Conservation (phyloP, 139 green algal genomes). For the Chara braunii region DNA sequence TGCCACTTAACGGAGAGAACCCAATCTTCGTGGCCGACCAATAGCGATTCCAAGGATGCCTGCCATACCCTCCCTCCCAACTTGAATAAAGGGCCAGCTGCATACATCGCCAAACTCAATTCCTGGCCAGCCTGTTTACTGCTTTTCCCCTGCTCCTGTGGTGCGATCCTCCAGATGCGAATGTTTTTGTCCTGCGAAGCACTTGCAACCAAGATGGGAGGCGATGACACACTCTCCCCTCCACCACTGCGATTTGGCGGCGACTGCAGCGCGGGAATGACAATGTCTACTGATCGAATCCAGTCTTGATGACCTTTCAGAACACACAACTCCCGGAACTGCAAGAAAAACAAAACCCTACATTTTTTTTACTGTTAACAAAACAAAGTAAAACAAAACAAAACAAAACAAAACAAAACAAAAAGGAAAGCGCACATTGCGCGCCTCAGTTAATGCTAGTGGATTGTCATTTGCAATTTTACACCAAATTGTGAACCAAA, state of each 20-base stretch:
- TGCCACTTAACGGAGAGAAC: constrained; percentile 75
- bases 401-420: too few species aligned
- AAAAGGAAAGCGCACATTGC: too few species aligned
- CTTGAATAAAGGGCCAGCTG: constrained; percentile 43
- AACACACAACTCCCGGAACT: constrained; percentile 25
- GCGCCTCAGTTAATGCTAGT: too few species aligned
- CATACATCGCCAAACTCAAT: constrained; percentile 47
- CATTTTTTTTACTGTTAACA: too few species aligned
- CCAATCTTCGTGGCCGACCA: constrained; percentile 86
- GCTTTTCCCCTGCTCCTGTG: too few species aligned
- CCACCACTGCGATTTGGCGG: neutral
- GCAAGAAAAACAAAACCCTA: constrained; percentile 28
- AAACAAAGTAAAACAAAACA: too few species aligned
- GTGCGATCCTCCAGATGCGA: constrained; percentile 52
- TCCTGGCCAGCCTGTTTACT: too few species aligned
- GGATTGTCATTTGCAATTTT: too few species aligned
- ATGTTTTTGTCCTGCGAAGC: constrained; percentile 78
- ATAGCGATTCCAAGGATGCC: constrained; percentile 64
- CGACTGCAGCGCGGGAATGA: neutral
- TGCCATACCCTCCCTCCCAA: constrained; percentile 28
- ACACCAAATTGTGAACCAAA: too few species aligned
- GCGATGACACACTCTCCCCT: constrained; percentile 2
- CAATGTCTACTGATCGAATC: constrained; percentile 46
- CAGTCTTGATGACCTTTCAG: constrained; percentile 48
- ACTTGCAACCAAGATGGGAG: constrained; percentile 69